Percentiles rank a stretch among this genome's conserved stretches.
Evolutionary conservation across 192 early-diverging fungal genomes (phyloP).

Genomic region (Coemansia sp.): DNA sequence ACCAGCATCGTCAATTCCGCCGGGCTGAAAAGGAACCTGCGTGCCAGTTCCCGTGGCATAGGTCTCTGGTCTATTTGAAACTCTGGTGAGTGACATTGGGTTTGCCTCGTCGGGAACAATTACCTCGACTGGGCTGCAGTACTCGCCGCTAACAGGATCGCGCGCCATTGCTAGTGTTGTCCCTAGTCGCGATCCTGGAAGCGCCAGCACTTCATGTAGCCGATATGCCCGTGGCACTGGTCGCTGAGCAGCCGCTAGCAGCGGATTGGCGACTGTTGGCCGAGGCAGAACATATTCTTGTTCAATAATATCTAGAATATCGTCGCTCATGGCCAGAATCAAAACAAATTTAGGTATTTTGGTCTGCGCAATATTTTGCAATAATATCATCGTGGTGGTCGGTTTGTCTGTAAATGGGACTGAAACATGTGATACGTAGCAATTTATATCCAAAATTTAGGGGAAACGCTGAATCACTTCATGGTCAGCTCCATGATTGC

Average conservation of each 20-base stretch:
- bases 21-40: constrained; percentile 50
- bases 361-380: no score
- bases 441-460: background rate
- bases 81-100: constrained; percentile 44
- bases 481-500: constrained; percentile 84
- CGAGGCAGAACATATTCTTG: constrained; percentile 34
- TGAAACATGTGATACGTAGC: background rate
- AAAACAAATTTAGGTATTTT: background rate
- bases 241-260: constrained; percentile 34
- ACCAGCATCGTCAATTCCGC: constrained; percentile 21
- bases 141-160: constrained; percentile 38
- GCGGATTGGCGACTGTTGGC: constrained; percentile 23
- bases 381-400: background rate
- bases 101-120: constrained; percentile 8
- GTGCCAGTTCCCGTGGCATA: constrained; percentile 32
- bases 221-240: constrained; percentile 9
- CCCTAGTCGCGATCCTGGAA: constrained; percentile 21
- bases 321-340: constrained; percentile 21
- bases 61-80: constrained; percentile 22
- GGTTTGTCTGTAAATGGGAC: constrained; percentile 1
- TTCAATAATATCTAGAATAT: constrained; percentile 33
- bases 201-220: constrained; percentile 27
- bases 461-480: constrained; percentile 5
- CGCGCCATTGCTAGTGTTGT: constrained; percentile 34
- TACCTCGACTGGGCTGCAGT: constrained; percentile 28